Percentiles rank a stretch among this genome's conserved stretches.
Evolutionary conservation across 2,329 filamentous ascomycete species (phyloP).

Genomic region (Xylariaceae sp.): DNA sequence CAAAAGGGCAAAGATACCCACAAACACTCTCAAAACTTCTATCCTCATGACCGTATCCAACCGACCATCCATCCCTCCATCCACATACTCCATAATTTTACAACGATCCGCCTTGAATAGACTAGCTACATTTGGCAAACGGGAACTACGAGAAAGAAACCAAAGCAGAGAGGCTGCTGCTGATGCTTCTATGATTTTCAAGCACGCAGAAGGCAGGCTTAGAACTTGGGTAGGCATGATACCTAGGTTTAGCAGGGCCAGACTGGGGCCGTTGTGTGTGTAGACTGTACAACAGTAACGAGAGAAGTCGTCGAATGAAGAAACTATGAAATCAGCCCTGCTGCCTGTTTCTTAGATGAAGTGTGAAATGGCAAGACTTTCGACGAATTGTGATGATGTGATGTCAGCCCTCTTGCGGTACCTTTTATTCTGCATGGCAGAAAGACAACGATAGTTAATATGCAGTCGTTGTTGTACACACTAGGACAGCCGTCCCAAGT

Average conservation of each 20-base stretch:
- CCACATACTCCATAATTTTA: background rate
- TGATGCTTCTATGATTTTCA: too few relatives aligned
- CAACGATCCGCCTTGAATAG: background rate
- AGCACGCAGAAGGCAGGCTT: background rate
- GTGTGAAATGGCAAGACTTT: too few relatives aligned
- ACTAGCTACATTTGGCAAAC: too few relatives aligned
- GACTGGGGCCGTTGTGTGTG: background rate
- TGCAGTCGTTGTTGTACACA: too few relatives aligned
- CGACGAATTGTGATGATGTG: too few relatives aligned
- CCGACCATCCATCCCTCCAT: background rate
- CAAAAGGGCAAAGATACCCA: conserved; percentile 4
- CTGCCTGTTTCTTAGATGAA: too few relatives aligned
- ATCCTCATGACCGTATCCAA: background rate
- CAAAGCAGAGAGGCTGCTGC: background rate
- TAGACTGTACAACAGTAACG: conserved; percentile 3
- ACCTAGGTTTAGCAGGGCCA: conserved; percentile 6
- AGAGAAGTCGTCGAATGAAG: background rate
- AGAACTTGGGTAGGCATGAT: background rate
- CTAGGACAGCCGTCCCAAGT: too few relatives aligned
- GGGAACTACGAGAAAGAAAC: background rate
- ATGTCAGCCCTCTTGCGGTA: too few relatives aligned
- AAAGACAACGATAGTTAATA: too few relatives aligned
- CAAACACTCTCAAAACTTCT: background rate
- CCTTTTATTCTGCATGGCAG: too few relatives aligned
- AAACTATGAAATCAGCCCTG: background rate